A percentile compares a stretch with the other conserved stretches of the same genome.
Conservation (phyloP, 2,329 filamentous ascomycete species). For the Penicillium sp. region DNA sequence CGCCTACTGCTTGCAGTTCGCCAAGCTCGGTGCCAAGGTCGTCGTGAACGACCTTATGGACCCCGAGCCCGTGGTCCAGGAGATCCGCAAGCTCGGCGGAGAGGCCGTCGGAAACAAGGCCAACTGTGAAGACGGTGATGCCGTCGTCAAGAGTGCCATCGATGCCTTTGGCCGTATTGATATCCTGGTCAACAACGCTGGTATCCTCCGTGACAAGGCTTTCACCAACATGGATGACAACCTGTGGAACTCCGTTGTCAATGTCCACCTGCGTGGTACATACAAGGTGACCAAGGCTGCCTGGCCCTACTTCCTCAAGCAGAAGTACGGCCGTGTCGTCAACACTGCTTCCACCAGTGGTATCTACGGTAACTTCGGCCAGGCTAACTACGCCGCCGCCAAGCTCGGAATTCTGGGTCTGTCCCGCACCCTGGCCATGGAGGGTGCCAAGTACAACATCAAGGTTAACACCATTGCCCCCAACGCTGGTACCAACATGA, state of each 20-base stretch:
- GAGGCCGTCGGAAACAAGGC: conserved; percentile 92
- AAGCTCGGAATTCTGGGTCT: conserved; percentile 94
- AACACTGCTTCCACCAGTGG: conserved; percentile 97
- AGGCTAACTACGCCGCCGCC: conserved; percentile 93
- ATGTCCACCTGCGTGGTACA: conserved; percentile 89
- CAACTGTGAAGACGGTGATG: conserved; percentile 88
- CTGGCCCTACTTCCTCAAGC: conserved; percentile 96
- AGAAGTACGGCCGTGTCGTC: conserved; percentile 95
- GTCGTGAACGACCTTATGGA: conserved; percentile 96
- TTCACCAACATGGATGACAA: conserved; percentile 97
- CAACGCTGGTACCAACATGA: conserved; percentile 96
- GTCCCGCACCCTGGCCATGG: conserved; percentile 86
- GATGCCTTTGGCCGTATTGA: conserved; percentile 92
- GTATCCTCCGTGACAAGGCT: conserved; percentile 96
- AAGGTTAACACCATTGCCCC: conserved; percentile 97
- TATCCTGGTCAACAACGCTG: conserved; percentile 96
- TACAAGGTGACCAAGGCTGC: conserved; percentile 97
- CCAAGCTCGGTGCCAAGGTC: conserved; percentile 78
- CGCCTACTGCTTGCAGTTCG: conserved; percentile 84
- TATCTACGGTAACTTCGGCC: conserved; percentile 98
- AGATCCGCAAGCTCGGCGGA: conserved; percentile 87
- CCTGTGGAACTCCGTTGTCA: conserved; percentile 88
- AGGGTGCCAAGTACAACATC: conserved; percentile 97
- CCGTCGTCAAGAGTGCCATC: conserved; percentile 88
- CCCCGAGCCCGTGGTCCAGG: conserved; percentile 84